Evolutionary conservation across 148 eudicot genomes (phyloP), one percentile per base, ranked within the genome.

Genomic region (Pouteria glomerata): DNA sequence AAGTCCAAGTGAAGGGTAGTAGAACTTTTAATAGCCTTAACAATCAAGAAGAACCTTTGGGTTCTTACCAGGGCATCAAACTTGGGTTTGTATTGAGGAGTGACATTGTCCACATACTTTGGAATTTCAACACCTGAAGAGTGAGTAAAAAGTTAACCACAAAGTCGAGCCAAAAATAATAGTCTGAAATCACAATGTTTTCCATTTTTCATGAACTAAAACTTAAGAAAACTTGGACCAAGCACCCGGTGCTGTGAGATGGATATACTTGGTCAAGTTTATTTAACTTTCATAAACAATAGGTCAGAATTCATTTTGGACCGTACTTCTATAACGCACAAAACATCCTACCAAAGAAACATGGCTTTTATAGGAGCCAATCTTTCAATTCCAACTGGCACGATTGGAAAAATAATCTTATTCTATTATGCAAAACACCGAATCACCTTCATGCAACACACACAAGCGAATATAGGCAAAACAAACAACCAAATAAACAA

Each of bases 11-110:
- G 16, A 29, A 16, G 39, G 48, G 33, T 45, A 48, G 0, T 1
- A 14, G 48, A 23, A 29, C 12, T 23, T 34, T 10, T 8, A 27
- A 29, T 30, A 51, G 8, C 31, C n/a, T n/a, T n/a, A 23, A 24
- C 18, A 39, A 64, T 23, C 31, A 59, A 48, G 12, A 48, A 44
- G 31, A 31, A 64, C 37, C 48, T 1, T 7, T 41, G 51, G 70
- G 14, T 70, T 62, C 91, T 85, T 74, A 91, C 98, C 98, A 91
- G 76, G 59, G 89, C 81, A 66, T 94, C 98, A 76, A 94, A 85
- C 78, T 94, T 91, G 52, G 96, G 97, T 71, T 83, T 86, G 90
- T 95, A 95, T 58, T 95, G 79, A 30, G 97, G 97, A 47, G 97
- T 95, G 61, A 91, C 97, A 11, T 73, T 88, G 84, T 95, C 98